Percentiles rank a stretch among this genome's conserved stretches.
Evolutionary conservation across 2,329 filamentous ascomycete species (phyloP).

Genomic region (Apiospora hydei): DNA sequence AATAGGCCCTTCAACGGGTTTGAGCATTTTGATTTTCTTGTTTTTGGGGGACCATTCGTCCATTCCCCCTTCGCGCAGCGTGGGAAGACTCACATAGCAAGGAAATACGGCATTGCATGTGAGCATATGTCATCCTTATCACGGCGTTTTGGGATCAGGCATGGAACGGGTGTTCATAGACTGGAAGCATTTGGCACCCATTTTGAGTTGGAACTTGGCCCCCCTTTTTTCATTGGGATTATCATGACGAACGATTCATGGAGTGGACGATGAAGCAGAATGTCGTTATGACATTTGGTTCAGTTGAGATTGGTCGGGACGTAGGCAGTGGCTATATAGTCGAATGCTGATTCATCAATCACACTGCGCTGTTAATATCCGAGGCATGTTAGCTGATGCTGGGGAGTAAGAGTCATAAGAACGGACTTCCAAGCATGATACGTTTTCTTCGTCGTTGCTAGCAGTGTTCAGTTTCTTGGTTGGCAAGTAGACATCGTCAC

Average conservation of each 20-base stretch:
- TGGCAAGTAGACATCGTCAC: background rate
- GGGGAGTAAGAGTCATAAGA: background rate
- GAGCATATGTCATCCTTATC: background rate
- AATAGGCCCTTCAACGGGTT: background rate
- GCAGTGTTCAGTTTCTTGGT: background rate
- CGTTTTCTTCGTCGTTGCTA: background rate
- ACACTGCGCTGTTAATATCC: background rate
- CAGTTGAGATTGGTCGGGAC: conserved; percentile 1
- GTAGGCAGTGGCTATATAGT: conserved; percentile 1
- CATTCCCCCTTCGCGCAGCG: background rate
- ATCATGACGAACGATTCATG: conserved; percentile 12
- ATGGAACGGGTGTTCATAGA: conserved; percentile 6
- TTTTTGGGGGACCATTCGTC: background rate
- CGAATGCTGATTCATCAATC: background rate
- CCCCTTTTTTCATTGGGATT: background rate
- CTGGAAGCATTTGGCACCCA: conserved; percentile 14
- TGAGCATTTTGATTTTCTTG: background rate
- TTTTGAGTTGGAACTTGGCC: background rate
- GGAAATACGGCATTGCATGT: background rate
- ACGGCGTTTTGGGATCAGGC: conserved; percentile 8
- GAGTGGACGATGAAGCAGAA: background rate
- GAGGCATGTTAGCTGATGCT: background rate
- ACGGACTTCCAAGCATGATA: background rate
- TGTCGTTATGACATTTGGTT: background rate
- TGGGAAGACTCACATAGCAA: background rate